These are phyloP conservation scores for Cladosporium cucumerinum DNA, from an alignment of 2,329 filamentous ascomycete genomes.

Conservation along the genomic window DNA sequence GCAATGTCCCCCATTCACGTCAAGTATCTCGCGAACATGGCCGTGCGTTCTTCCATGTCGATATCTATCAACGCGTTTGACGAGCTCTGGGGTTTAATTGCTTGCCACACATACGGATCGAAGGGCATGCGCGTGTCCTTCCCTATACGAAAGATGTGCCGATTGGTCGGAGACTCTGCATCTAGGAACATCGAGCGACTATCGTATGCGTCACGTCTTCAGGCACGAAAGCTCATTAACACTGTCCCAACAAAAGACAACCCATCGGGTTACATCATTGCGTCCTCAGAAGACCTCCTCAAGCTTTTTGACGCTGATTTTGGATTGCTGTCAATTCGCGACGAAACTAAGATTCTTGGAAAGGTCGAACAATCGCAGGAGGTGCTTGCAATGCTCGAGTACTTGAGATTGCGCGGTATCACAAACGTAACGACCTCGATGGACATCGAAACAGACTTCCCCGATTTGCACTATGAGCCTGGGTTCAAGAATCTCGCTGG, in stretches of 20 bases:
- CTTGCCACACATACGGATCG: constrained; percentile 75
- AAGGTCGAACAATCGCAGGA: constrained; percentile 74
- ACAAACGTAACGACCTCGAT: constrained; percentile 75
- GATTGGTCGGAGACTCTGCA: constrained; percentile 78
- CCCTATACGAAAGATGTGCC: constrained; percentile 87
- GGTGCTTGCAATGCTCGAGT: constrained; percentile 78
- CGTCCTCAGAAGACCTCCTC: constrained; percentile 79
- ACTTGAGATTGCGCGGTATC: constrained; percentile 71
- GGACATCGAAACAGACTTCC: constrained; percentile 73
- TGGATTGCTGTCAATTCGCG: constrained; percentile 76
- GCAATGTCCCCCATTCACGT: constrained; percentile 89
- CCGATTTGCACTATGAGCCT: constrained; percentile 73
- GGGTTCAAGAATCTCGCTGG: constrained; percentile 78
- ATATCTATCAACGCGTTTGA: constrained; percentile 85
- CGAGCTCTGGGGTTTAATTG: constrained; percentile 83
- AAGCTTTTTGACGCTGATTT: constrained; percentile 85
- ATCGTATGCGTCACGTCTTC: constrained; percentile 78
- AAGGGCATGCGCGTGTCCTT: constrained; percentile 88
- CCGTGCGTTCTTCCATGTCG: constrained; percentile 89
- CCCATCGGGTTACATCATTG: constrained; percentile 84
- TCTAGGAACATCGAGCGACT: constrained; percentile 84
- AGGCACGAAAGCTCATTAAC: constrained; percentile 84
- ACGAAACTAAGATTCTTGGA: constrained; percentile 85
- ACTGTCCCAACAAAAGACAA: constrained; percentile 77
- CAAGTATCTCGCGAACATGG: constrained; percentile 86